phyloP scores from a whole-genome alignment of 495 filamentous ascomycete genomes.

The Penicillium turbatum region DNA sequence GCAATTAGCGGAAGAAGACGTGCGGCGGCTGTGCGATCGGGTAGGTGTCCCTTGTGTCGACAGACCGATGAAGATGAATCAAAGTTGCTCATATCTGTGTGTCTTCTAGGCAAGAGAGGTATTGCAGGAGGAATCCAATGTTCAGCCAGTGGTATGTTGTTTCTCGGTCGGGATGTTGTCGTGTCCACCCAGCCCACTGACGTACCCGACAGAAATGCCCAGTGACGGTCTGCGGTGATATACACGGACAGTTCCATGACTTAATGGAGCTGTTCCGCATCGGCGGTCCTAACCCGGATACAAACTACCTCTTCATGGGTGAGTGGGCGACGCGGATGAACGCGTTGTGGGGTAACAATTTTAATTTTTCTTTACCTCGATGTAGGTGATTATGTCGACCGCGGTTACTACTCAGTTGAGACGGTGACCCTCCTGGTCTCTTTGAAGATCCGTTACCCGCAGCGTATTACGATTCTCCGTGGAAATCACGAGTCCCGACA shows the following conservation, averaged over 20 bases:
- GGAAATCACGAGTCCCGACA: conserved; percentile 97
- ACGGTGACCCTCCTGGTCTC: conserved; percentile 91
- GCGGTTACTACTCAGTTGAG: conserved; percentile 96
- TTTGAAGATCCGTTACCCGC: conserved; percentile 92
- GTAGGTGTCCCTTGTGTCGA: conserved; percentile 48
- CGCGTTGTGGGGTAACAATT: conserved; percentile 1
- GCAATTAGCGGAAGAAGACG: conserved; percentile 90
- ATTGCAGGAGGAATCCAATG: conserved; percentile 94
- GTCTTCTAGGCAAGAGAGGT: conserved; percentile 79
- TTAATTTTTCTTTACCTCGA: conserved; percentile 8
- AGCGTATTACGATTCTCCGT: conserved; percentile 93
- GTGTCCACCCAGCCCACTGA: conserved; percentile 22
- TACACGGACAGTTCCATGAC: conserved; percentile 91
- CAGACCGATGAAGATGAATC: background rate
- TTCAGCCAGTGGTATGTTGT: conserved; percentile 90
- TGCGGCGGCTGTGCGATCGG: conserved; percentile 95
- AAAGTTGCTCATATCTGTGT: conserved; percentile 18
- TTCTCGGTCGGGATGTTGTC: conserved; percentile 19
- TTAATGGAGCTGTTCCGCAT: conserved; percentile 95
- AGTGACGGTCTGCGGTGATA: conserved; percentile 89
- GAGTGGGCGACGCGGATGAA: conserved; percentile 28
- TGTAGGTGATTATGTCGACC: conserved; percentile 90
- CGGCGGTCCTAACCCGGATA: conserved; percentile 85
- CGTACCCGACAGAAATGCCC: conserved; percentile 70
- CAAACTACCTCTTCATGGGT: conserved; percentile 97